A percentile compares a stretch with the other conserved stretches of the same genome.
Conservation (phyloP, 352 stramenopile genomes). For the Phytophthora uliginosa region DNA sequence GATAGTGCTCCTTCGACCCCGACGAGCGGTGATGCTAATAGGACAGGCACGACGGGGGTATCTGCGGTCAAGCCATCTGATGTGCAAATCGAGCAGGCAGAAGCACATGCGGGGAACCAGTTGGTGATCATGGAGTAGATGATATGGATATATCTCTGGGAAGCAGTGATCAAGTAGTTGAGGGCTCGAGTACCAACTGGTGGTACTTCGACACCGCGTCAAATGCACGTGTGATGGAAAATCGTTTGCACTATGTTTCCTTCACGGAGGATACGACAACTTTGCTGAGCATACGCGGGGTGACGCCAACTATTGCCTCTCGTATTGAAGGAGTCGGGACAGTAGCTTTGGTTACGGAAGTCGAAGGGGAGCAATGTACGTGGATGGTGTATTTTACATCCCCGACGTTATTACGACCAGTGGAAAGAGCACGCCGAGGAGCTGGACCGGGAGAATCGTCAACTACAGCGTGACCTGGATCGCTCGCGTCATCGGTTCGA, state of each 20-base stretch:
- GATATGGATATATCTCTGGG: neutral
- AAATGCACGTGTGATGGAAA: conserved; percentile 10
- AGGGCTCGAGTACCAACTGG: conserved; percentile 1
- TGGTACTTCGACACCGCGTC: conserved; percentile 17
- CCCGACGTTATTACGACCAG: no score
- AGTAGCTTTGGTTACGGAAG: no score
- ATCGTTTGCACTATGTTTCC: conserved; percentile 5
- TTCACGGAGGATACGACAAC: neutral
- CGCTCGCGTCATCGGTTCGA: no score
- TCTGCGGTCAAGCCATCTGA: neutral
- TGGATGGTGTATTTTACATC: no score
- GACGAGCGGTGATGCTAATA: neutral
- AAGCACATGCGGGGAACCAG: neutral
- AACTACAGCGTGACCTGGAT: no score
- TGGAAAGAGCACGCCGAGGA: no score
- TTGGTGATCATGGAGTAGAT: neutral
- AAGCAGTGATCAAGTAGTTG: neutral
- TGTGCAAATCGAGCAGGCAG: neutral
- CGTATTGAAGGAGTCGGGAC: no score
- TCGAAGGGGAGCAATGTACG: no score
- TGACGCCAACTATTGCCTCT: no score
- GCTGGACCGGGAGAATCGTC: no score
- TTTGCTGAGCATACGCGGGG: no score
- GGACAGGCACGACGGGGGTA: neutral
- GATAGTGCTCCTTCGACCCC: neutral